Evolutionary conservation across 1,284 basidiomycete species (phyloP).

Genomic region (Heterobasidion annosum): DNA sequence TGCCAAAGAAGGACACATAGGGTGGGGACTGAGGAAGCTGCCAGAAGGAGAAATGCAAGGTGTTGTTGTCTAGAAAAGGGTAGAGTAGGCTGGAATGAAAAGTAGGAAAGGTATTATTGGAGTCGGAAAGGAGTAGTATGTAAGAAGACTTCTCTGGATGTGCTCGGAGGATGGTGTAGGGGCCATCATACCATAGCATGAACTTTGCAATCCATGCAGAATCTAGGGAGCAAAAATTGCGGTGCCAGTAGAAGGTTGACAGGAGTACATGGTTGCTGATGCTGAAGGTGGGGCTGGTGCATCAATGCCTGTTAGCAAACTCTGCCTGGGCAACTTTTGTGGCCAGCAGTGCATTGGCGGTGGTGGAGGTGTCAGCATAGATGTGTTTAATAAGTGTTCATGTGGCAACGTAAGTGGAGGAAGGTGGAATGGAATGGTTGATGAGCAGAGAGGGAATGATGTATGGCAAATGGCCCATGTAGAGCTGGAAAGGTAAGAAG

Average conservation of each 20-base stretch:
- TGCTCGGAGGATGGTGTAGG: not conserved
- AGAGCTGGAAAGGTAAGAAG: slow-evolving; percentile 21
- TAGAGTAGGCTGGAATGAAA: not conserved
- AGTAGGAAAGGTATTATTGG: not conserved
- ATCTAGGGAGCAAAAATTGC: not conserved
- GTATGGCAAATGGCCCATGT: slow-evolving; percentile 8
- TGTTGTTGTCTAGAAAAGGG: not conserved
- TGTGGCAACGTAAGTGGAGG: not conserved
- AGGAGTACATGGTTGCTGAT: not conserved
- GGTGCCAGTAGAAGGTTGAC: not conserved
- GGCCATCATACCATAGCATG: not conserved
- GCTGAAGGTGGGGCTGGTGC: not conserved
- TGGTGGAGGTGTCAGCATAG: too few species aligned
- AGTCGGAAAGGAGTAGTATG: not conserved
- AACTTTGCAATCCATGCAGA: not conserved
- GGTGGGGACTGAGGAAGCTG: not conserved
- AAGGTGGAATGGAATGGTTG: not conserved
- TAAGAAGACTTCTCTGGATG: not conserved
- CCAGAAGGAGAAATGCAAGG: not conserved
- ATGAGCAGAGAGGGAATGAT: slow-evolving; percentile 8
- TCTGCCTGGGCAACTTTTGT: not conserved
- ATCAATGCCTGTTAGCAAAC: not conserved
- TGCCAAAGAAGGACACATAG: not conserved
- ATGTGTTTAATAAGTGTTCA: not conserved
- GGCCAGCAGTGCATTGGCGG: not conserved